phyloP scores from a whole-genome alignment of 2,329 filamentous ascomycete species.

The Phyllosticta citriasiana region DNA sequence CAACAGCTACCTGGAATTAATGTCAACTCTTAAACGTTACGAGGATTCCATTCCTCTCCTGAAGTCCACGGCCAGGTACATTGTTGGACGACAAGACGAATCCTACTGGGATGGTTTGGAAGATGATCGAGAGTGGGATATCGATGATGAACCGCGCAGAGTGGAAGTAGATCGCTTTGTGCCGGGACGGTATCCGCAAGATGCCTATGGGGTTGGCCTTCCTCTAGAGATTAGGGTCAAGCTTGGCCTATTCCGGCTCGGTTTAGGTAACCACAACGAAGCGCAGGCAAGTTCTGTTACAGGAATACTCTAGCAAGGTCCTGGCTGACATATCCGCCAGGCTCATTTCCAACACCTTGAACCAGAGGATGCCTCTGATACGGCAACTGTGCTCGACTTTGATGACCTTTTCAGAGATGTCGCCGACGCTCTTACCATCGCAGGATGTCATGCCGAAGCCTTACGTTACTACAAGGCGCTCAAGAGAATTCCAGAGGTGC shows the following conservation, averaged over 20 bases:
- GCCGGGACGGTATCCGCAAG: constrained; percentile 41
- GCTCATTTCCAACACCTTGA: constrained; percentile 53
- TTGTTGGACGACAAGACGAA: constrained; percentile 66
- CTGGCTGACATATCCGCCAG: constrained; percentile 13
- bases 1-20: constrained; percentile 72
- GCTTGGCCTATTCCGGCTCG: constrained; percentile 72
- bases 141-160: constrained; percentile 58
- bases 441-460: constrained; percentile 43
- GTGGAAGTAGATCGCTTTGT: constrained; percentile 51
- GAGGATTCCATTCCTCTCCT: constrained; percentile 58
- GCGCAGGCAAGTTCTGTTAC: constrained; percentile 51
- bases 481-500: constrained; percentile 35
- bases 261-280: constrained; percentile 55
- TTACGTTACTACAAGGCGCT: constrained; percentile 49
- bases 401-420: constrained; percentile 71
- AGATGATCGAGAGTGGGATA: constrained; percentile 87
- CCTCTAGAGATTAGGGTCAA: constrained; percentile 77
- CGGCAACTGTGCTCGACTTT: constrained; percentile 52
- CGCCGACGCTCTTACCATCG: constrained; percentile 47
- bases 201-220: constrained; percentile 61
- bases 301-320: not conserved
- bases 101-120: constrained; percentile 63
- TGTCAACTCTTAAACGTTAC: constrained; percentile 49
- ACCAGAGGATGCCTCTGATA: constrained; percentile 45
- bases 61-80: constrained; percentile 68